phyloP scores from a whole-genome alignment of 1,284 basidiomycete species.

The Cystobasidium slooffiae region DNA sequence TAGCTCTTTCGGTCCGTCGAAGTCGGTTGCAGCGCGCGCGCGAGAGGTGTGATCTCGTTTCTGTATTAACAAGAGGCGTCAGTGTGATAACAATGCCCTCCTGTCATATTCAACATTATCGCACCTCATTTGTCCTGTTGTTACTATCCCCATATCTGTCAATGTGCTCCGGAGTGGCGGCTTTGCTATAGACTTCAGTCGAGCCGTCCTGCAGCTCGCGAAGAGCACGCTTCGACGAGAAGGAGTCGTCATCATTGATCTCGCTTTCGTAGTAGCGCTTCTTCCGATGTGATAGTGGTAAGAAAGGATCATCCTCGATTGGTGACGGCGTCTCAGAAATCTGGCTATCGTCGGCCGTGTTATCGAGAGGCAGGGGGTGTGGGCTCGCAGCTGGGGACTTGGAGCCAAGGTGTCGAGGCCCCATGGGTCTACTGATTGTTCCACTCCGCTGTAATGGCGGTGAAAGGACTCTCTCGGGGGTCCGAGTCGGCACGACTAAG shows the following conservation, averaged over 20 bases:
- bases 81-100: too few relatives aligned
- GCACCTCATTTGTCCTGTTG: neutral
- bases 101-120: neutral
- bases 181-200: conserved; percentile 10
- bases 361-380: conserved; percentile 13
- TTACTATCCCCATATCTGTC: neutral
- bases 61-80: neutral
- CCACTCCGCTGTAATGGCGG: conserved; percentile 34
- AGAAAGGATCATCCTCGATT: conserved; percentile 32
- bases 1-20: conserved; percentile 16
- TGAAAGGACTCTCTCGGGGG: conserved; percentile 29
- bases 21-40: neutral
- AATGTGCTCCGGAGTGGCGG: conserved; percentile 7
- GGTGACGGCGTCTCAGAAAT: conserved; percentile 25
- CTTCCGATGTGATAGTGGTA: conserved; percentile 28
- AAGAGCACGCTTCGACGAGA: conserved; percentile 33
- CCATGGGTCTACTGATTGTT: conserved; percentile 35
- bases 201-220: conserved; percentile 14
- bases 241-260: conserved; percentile 18
- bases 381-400: conserved; percentile 30
- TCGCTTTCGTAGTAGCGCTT: conserved; percentile 29
- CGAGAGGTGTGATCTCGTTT: conserved; percentile 17
- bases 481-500: neutral
- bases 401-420: conserved; percentile 40
- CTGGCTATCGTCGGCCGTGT: neutral